Evolutionary conservation across 768 basidiomycete species (phyloP), one percentile per base, ranked within the genome.

Genomic region (Rhizopogon sp.): DNA sequence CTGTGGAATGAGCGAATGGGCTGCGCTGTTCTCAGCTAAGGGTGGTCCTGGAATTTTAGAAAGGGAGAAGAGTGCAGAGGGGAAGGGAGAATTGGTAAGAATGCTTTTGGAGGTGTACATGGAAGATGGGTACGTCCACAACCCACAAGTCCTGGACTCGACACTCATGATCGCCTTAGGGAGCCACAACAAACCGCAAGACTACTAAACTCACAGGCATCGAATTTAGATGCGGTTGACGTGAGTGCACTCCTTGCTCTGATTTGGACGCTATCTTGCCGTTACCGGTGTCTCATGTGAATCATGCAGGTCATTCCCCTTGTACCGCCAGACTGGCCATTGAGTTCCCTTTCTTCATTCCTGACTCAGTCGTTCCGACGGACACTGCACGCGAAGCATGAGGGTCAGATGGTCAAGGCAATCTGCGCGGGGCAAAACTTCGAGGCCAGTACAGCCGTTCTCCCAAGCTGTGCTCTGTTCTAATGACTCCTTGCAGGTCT

Each of bases 101-200:
- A 79, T 84, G 31, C 69, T 96, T 29, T 64, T 96, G 55, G 84
- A 88, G 65, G 87, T 94, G 6, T 93, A 94, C 68, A 87, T 93
- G 86, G 75, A 74, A 37, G 83, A 85, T 53, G 81, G 82, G 90
- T 90, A 61, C 55, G 87, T 57, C 45, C 51, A 49, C 40, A 25
- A 45, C 45, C 17, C 39, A 43, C 33, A 3, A 5, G 16, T 14
- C 8, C 4, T 22, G 5, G 43, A 33, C 39, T 7, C 20, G 41
- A n/a, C 16, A n/a, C 47, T 53, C 39, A 29, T 45, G 39, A 11
- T 37, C 37, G 20, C 54, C 39, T 20, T 54, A 90, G 85, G 45
- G 77, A 79, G 55, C 66, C 71, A 1, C 79, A 80, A 17, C 81
- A 84, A 41, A 83, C 90, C 0, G 79, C 87, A 6, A 77, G 78